Percentiles rank a stretch among this genome's conserved stretches.
These are phyloP conservation scores for Colletotrichum sp. DNA, from an alignment of 2,329 filamentous ascomycete species.

Conservation along the genomic window DNA sequence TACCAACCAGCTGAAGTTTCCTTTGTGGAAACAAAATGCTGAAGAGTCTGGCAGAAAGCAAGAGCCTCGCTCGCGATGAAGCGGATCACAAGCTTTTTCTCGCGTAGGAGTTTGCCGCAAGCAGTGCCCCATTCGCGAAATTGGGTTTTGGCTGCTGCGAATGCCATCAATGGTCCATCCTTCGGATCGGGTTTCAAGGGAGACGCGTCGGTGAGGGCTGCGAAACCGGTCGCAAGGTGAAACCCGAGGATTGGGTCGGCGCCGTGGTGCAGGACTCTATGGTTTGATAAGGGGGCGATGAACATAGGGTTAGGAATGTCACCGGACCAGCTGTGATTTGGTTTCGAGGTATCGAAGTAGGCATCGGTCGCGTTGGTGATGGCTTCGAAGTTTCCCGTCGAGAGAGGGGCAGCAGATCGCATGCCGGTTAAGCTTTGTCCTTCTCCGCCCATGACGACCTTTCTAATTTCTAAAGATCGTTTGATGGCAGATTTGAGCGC, in stretches of 20 bases:
- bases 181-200: slow-evolving; percentile 35
- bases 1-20: slow-evolving; percentile 44
- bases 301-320: slow-evolving; percentile 48
- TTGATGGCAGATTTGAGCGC: neutral
- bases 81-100: slow-evolving; percentile 41
- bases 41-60: slow-evolving; percentile 56
- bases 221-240: slow-evolving; percentile 57
- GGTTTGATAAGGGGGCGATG: slow-evolving; percentile 31
- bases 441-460: slow-evolving; percentile 13
- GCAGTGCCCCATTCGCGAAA: slow-evolving; percentile 52
- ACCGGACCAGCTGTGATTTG: slow-evolving; percentile 17
- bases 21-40: slow-evolving; percentile 37
- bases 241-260: slow-evolving; percentile 60
- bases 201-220: slow-evolving; percentile 40
- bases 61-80: slow-evolving; percentile 55
- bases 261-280: slow-evolving; percentile 49
- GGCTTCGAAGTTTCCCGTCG: slow-evolving; percentile 27
- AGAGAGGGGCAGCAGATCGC: slow-evolving; percentile 43
- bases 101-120: slow-evolving; percentile 33
- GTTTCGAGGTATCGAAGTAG: slow-evolving; percentile 42
- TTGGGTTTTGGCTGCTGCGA: slow-evolving; percentile 44
- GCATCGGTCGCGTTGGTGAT: slow-evolving; percentile 27
- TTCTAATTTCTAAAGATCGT: neutral
- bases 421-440: slow-evolving; percentile 33
- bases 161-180: slow-evolving; percentile 26